Evolutionary conservation across 164 flowering plant species (phyloP), one percentile per base, ranked within the genome.

Genomic region (Amborella trichopoda): DNA sequence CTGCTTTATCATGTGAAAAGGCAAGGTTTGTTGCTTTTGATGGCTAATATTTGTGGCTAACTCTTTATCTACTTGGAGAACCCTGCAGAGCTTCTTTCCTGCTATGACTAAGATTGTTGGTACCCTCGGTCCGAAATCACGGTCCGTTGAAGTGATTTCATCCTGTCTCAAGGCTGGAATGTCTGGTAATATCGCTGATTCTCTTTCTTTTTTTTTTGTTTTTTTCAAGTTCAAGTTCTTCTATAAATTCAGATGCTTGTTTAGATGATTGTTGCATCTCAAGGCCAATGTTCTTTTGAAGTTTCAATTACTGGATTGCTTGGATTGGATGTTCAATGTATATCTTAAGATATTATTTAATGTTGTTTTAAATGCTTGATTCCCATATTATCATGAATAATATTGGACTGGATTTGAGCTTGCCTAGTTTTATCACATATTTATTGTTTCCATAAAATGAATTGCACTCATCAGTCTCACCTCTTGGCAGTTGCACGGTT

Each of bases 31-130:
- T n/a, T n/a, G n/a, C n/a, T n/a, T n/a, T n/a, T n/a, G n/a, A n/a
- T n/a, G n/a, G n/a, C n/a, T n/a, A n/a, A n/a, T n/a, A n/a, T n/a
- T 26, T 25, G 19, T 54, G 32, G 22, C 16, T 38, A 14, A 13
- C 19, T 1, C 23, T 53, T 38, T 50, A 18, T 13, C 12, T 39
- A 40, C 41, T 42, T 44, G 36, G 11, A 40, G 48, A 16, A 3
- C 52, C 48, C 18, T 49, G 59, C 80, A 77, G 95, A 74, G 41
- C 62, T 82, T 78, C 62, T 82, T 80, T 36, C 80, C 85, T 4
- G 85, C 94, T 22, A 81, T 77, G 96, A 77, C 96, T 16, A 87
- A 87, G 76, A 83, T 83, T 43, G 85, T 87, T 3, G 96, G 96
- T 28, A 87, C 96, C 3, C 73, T 83, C 2, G 96, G 96, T 10